phyloP scores from a whole-genome alignment of 2,329 filamentous ascomycete species.

The Blastomyces percursus region DNA sequence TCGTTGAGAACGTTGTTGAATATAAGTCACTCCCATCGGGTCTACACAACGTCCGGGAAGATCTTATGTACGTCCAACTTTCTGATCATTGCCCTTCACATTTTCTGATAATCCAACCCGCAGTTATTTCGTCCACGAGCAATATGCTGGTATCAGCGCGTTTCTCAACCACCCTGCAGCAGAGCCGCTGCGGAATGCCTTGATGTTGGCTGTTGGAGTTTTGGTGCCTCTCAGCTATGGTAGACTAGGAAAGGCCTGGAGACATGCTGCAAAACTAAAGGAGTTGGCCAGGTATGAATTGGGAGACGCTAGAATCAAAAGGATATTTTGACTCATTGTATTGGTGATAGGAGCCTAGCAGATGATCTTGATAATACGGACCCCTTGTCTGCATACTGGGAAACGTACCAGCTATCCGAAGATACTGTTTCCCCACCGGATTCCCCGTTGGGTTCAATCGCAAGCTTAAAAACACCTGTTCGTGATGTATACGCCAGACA shows the following conservation, averaged over 20 bases:
- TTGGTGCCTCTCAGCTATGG: slow-evolving; percentile 79
- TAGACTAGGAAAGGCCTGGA: slow-evolving; percentile 77
- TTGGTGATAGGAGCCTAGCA: slow-evolving; percentile 43
- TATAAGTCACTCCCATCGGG: slow-evolving; percentile 95
- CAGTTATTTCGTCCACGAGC: slow-evolving; percentile 83
- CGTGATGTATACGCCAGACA: slow-evolving; percentile 34
- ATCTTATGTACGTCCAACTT: slow-evolving; percentile 49
- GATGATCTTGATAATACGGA: slow-evolving; percentile 52
- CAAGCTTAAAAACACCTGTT: slow-evolving; percentile 39
- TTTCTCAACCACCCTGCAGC: slow-evolving; percentile 77
- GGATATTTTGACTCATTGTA: background rate
- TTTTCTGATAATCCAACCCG: background rate
- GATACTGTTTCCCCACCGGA: slow-evolving; percentile 31
- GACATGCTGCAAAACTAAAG: slow-evolving; percentile 67
- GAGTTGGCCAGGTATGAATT: slow-evolving; percentile 55
- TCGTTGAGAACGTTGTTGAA: slow-evolving; percentile 77
- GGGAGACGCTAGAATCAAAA: background rate
- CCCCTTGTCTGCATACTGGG: slow-evolving; percentile 72
- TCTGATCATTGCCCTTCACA: background rate
- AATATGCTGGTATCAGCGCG: slow-evolving; percentile 78
- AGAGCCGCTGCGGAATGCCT: slow-evolving; percentile 70
- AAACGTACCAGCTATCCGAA: slow-evolving; percentile 32
- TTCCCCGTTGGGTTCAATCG: slow-evolving; percentile 44
- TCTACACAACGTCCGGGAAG: slow-evolving; percentile 74
- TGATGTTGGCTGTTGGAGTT: slow-evolving; percentile 85